phyloP scores from a whole-genome alignment of 1,284 basidiomycete species.

The Cutaneotrichosporon sp. region DNA sequence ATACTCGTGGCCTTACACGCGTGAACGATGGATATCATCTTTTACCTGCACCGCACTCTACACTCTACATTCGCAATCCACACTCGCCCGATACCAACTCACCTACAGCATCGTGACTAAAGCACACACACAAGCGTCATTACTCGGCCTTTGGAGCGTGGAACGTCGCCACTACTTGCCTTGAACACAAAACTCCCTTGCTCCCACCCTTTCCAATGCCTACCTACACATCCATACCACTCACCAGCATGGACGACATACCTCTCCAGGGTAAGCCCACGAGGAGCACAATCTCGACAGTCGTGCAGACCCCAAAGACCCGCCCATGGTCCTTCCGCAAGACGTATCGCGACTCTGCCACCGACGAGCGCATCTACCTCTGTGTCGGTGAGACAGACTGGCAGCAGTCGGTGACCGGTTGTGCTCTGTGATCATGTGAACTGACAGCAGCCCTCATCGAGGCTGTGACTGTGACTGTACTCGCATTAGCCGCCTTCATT shows the following conservation, averaged over 20 bases:
- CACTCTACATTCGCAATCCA: too few species aligned
- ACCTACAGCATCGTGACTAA: too few species aligned
- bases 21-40: too few species aligned
- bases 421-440: background rate
- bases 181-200: too few species aligned
- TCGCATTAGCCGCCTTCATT: conserved; percentile 36
- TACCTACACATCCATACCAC: background rate
- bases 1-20: too few species aligned
- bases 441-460: conserved; percentile 12
- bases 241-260: background rate
- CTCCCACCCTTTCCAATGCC: too few species aligned
- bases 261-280: background rate
- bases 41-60: too few species aligned
- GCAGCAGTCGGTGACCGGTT: background rate
- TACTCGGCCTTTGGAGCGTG: too few species aligned
- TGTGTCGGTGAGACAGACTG: background rate
- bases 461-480: conserved; percentile 28
- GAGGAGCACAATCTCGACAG: background rate
- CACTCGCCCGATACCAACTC: too few species aligned
- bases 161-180: too few species aligned
- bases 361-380: background rate
- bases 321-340: background rate
- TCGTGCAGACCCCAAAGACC: background rate
- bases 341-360: background rate
- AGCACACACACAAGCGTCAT: too few species aligned